Conservation (phyloP, 2,329 filamentous ascomycete genomes). For the Aspergillus sp. region DNA sequence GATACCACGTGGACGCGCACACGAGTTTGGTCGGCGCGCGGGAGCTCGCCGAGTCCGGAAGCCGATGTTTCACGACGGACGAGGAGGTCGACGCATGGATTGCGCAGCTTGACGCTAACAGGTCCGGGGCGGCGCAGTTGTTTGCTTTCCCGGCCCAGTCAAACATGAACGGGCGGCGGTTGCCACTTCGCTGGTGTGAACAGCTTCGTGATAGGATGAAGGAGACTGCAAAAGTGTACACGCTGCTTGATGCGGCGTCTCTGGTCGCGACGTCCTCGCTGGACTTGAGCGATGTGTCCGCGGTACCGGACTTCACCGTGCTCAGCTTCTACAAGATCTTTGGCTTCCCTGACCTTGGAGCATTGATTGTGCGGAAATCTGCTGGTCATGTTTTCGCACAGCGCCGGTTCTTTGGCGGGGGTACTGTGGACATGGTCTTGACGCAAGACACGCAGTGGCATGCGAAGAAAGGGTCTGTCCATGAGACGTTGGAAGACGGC, state of each 20-base stretch:
- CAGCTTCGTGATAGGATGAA: conserved; percentile 40
- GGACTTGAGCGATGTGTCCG: conserved; percentile 60
- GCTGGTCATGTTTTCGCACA: conserved; percentile 62
- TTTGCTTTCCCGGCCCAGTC: conserved; percentile 91
- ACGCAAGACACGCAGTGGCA: conserved; percentile 80
- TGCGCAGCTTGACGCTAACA: conserved; percentile 25
- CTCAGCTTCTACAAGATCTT: conserved; percentile 98
- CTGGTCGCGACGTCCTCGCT: conserved; percentile 74
- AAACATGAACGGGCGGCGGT: conserved; percentile 80
- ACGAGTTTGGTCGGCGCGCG: conserved; percentile 82
- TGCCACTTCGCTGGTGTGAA: conserved; percentile 68
- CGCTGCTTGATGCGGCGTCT: conserved; percentile 80
- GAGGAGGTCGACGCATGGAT: conserved; percentile 66
- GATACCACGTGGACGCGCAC: conserved; percentile 80
- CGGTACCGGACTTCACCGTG: conserved; percentile 78
- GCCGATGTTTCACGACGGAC: conserved; percentile 63
- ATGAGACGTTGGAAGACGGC: conserved; percentile 85
- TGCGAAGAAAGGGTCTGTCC: conserved; percentile 69
- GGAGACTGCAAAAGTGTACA: conserved; percentile 51
- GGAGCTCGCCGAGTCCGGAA: conserved; percentile 63
- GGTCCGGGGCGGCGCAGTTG: conserved; percentile 35
- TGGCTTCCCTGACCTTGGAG: conserved; percentile 88
- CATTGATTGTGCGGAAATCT: conserved; percentile 73
- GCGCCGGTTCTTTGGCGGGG: conserved; percentile 85
- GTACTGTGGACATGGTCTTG: conserved; percentile 87